Conservation (phyloP, 2,329 filamentous ascomycete genomes). For the Penicillium sp. region DNA sequence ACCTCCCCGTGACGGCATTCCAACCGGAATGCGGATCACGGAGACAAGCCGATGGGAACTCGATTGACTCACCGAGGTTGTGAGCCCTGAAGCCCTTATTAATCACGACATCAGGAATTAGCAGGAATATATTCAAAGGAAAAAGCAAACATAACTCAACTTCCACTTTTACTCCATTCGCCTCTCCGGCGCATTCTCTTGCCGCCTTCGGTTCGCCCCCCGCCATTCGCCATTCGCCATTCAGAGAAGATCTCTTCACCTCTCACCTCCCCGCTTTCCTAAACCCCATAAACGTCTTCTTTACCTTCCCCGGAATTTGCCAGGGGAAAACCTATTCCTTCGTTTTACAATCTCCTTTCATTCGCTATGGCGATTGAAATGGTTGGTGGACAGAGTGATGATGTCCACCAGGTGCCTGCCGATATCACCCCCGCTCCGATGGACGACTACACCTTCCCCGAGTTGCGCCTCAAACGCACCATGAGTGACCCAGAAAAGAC, state of each 20-base stretch:
- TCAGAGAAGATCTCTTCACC: conserved; percentile 1
- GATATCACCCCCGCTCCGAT: conserved; percentile 31
- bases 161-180: neutral
- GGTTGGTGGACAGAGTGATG: conserved; percentile 29
- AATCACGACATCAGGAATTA: conserved; percentile 10
- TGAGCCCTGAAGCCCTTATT: conserved; percentile 10
- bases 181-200: conserved; percentile 10
- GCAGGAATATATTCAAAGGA: neutral
- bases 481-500: conserved; percentile 51
- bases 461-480: conserved; percentile 45
- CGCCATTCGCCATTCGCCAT: conserved; percentile 5
- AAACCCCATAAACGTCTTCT: neutral
- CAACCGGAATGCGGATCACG: neutral
- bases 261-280: conserved; percentile 7
- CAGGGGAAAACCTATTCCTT: neutral
- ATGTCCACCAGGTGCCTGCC: conserved; percentile 27
- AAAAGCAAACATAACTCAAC: neutral
- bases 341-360: neutral
- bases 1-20: neutral
- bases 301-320: neutral
- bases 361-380: conserved; percentile 29
- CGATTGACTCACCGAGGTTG: conserved; percentile 26
- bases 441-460: conserved; percentile 47
- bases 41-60: conserved; percentile 8
- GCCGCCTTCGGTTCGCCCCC: conserved; percentile 19